Conservation (phyloP, 1,139 yeast genomes). For the Hemisphaericaspora xylofermentans region DNA sequence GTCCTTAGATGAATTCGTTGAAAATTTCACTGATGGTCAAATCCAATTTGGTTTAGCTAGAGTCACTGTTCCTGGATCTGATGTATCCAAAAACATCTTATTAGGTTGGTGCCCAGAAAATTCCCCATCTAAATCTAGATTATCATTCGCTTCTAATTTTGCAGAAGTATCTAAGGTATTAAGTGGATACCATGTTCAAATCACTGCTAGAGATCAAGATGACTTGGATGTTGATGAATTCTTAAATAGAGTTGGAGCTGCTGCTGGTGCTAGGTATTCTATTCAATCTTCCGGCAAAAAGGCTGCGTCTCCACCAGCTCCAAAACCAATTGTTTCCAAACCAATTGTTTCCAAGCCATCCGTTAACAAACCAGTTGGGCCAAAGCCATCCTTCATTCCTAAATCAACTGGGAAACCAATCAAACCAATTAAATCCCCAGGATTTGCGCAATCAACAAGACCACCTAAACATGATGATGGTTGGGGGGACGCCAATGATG, state of each 20-base stretch:
- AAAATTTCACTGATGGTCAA: slow-evolving; percentile 79
- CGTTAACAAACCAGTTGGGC: slow-evolving; percentile 23
- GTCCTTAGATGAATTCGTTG: slow-evolving; percentile 74
- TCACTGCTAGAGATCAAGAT: slow-evolving; percentile 92
- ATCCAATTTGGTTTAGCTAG: slow-evolving; percentile 91
- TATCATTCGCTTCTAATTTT: slow-evolving; percentile 73
- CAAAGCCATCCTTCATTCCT: slow-evolving; percentile 33
- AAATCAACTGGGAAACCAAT: slow-evolving; percentile 44
- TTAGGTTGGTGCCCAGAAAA: slow-evolving; percentile 95
- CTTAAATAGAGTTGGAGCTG: slow-evolving; percentile 74
- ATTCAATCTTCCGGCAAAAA: slow-evolving; percentile 39
- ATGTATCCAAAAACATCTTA: slow-evolving; percentile 76
- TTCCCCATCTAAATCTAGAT: slow-evolving; percentile 71
- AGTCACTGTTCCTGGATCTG: slow-evolving; percentile 86
- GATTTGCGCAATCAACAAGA: slow-evolving; percentile 21
- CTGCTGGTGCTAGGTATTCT: slow-evolving; percentile 95
- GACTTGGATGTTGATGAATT: slow-evolving; percentile 82
- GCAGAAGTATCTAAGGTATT: slow-evolving; percentile 69
- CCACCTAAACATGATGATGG: slow-evolving; percentile 53
- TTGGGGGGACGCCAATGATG: slow-evolving; percentile 65
- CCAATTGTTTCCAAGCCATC: slow-evolving; percentile 24
- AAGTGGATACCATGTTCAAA: slow-evolving; percentile 89
- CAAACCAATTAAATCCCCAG: slow-evolving; percentile 19
- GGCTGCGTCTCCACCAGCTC: slow-evolving; percentile 8
- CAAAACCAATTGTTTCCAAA: slow-evolving; percentile 20